Base-by-base conservation (phyloP, 2,329 filamentous ascomycete genomes). In the Sporothrix brasiliensis region DNA sequence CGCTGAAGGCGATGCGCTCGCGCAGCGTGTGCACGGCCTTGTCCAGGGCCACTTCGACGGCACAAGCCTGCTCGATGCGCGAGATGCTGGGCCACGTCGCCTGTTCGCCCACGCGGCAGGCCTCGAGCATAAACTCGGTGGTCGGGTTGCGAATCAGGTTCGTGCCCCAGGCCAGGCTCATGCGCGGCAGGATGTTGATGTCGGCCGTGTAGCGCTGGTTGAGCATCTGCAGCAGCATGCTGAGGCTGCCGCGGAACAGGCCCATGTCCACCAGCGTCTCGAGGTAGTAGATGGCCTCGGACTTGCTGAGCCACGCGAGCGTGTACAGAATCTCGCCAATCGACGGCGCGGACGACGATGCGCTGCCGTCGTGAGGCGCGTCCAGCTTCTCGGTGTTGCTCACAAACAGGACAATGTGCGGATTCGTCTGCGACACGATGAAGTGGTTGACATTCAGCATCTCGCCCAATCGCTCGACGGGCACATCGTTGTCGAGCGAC, bases 381-480 rank as follows among this genome's bases (percentile, higher is more conserved):
- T 67, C 30, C 16, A 47, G 11, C 34, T 86, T 84, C 72, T 93
- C 91, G 71, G 96, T 92, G 74, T 89, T 91, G 19, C 87, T 84
- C 19, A 97, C 82, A 76, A 98, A 97, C 0, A 93, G 92, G 0
- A 96, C 88, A 10, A 97, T 92, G 76, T 98, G 94, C 0, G 94
- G 94, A 76, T 98, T 98, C 67, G 97, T 93, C 78, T 98, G 94
- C 0, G 93, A 97, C 21, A 97, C 94, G 74, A 98, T 97, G 77
- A 97, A 97, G 78, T 97, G 94, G 77, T 97, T 97, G 78, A 97
- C 94, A 77, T 97, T 97, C 83, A 97, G 97, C 91, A 97, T 94
- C 77, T 97, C 93, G 0, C 93, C 89, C 19, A 98, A 84, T 1
- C 92, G 88, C 24, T 91, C 93, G 88, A 97, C 97, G 1, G 94